Conservation (phyloP, 2,329 filamentous ascomycete genomes). For the Ceratocystis diversiconidia region DNA sequence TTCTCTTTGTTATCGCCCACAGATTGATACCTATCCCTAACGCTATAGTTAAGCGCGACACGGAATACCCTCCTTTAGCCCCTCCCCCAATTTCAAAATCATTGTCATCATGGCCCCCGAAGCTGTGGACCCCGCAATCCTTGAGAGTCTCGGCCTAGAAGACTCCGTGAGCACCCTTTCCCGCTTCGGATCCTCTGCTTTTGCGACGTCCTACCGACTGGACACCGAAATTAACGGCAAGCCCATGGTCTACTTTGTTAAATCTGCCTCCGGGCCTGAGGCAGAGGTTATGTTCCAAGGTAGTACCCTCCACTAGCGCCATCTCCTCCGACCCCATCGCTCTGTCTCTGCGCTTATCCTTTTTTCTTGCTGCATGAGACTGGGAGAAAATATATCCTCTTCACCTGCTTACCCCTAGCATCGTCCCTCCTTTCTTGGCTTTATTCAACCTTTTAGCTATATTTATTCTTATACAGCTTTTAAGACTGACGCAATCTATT, state of each 20-base stretch:
- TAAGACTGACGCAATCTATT: conserved; percentile 11
- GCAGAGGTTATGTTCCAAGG: conserved; percentile 58
- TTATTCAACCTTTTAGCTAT: neutral
- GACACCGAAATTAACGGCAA: conserved; percentile 33
- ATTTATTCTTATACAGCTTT: neutral
- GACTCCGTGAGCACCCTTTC: conserved; percentile 39
- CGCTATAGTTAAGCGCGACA: neutral
- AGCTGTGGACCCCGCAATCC: conserved; percentile 47
- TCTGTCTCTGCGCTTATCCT: neutral
- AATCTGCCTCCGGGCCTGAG: conserved; percentile 46
- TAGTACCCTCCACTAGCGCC: conserved; percentile 22
- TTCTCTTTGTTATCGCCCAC: neutral
- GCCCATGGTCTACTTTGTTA: conserved; percentile 52
- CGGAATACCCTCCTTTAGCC: neutral
- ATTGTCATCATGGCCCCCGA: conserved; percentile 15
- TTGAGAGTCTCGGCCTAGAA: conserved; percentile 46
- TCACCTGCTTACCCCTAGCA: neutral
- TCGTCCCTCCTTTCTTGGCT: neutral
- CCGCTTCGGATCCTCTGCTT: conserved; percentile 51
- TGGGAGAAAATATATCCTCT: neutral
- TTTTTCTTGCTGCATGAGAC: neutral
- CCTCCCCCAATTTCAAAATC: neutral
- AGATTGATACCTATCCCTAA: neutral
- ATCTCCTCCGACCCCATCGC: neutral
- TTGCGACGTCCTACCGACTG: conserved; percentile 51